These are phyloP conservation scores for Salix suchowensis DNA, from an alignment of 345 rosid species.

Conservation along the genomic window DNA sequence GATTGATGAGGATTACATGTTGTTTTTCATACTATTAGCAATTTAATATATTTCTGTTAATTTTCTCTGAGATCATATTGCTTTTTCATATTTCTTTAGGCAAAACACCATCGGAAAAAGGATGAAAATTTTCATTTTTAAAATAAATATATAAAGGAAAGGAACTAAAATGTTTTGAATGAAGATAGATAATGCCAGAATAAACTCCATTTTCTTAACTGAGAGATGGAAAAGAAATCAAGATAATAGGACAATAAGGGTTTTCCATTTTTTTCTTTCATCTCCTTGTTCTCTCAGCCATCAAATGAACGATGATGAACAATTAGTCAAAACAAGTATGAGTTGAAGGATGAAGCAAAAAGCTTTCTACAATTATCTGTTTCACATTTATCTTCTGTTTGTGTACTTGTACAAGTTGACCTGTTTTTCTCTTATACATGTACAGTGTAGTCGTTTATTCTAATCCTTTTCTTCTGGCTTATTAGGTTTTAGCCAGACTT, in stretches of 20 bases:
- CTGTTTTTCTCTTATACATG: background rate
- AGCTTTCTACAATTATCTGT: background rate
- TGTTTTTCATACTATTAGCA: background rate
- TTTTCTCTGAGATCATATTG: background rate
- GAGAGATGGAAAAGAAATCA: background rate
- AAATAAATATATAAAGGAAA: too few species aligned
- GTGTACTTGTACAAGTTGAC: background rate
- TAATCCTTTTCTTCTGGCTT: background rate
- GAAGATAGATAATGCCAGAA: background rate
- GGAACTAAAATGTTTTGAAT: background rate
- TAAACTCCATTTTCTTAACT: background rate
- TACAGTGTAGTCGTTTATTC: background rate
- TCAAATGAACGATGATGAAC: background rate
- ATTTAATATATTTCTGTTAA: background rate
- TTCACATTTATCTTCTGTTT: background rate
- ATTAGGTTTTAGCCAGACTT: constrained; percentile 70
- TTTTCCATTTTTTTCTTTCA: background rate
- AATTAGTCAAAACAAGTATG: background rate
- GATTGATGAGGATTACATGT: background rate
- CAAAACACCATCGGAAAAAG: too few species aligned
- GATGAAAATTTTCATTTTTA: too few species aligned
- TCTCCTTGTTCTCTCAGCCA: background rate
- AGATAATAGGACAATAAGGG: background rate
- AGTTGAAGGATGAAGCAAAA: background rate
- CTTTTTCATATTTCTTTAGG: background rate